Evolutionary conservation across 306 rosid species (phyloP), one percentile per base, ranked within the genome.

Genomic region (Cucumis sativus): DNA sequence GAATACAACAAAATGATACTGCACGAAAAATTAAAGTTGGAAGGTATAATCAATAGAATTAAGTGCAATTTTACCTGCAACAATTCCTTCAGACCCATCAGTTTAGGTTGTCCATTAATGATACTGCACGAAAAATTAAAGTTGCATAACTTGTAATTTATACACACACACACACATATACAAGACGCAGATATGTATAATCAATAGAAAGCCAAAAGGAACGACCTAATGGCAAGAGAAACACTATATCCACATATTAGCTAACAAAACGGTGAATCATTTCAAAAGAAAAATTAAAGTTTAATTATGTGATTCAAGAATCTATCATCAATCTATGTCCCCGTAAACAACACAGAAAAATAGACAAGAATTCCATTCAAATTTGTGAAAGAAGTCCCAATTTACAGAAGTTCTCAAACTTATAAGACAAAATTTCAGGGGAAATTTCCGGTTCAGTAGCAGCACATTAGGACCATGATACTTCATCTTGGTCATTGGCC

Each of bases 51-150:
- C 43, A 23, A 68, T 64, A 25, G 57, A 40, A 75, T 75, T 62
- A 41, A 33, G 68, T 40, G 61, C 33, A 59, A 54, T 28, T 55
- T 81, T 65, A 89, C 98, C 97, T 88, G 92, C 67, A 92, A 85
- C 54, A 92, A 75, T 79, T 92, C 96, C 93, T 90, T 92, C 85
- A 95, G 81, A 77, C 99, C 97, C 97, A 92, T 91, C 75, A 64
- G 91, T 80, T 87, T 92, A 63, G 99, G 99, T 79, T 88, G 91
- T 74, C 97, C 93, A 45, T 91, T 84, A 72, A 89, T 90, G 77
- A 95, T 92, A 60, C 99, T 95, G 37, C 60, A 66, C 9, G 18
- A 8, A 47, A 79, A 28, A n/a, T 35, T 28, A 3, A 56, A 71
- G 79, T 65, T 5, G 41, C 41, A 51, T 51, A 3, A 72, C 60